A percentile compares a stretch with the other conserved stretches of the same genome.
Evolutionary conservation across 495 filamentous ascomycete genomes (phyloP).

Genomic region (Pyrenula aspistea): DNA sequence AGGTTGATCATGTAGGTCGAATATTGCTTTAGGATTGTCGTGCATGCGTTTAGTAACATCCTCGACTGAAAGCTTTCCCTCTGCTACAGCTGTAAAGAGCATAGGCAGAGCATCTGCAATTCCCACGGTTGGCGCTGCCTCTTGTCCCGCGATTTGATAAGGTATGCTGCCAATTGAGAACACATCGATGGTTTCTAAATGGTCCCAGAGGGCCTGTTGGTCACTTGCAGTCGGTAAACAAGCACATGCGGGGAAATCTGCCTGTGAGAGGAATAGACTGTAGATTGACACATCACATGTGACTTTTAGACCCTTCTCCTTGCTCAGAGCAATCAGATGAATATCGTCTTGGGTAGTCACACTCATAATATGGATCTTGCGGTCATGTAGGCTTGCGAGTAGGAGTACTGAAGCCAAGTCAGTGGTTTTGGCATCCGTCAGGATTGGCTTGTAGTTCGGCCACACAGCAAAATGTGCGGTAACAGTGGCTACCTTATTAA

Average conservation of each 20-base stretch:
- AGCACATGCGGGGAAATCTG: conserved; percentile 59
- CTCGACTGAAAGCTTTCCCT: conserved; percentile 62
- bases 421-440: conserved; percentile 76
- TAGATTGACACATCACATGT: conserved; percentile 79
- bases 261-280: conserved; percentile 64
- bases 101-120: conserved; percentile 69
- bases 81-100: conserved; percentile 64
- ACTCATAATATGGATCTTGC: conserved; percentile 74
- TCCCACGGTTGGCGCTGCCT: conserved; percentile 47
- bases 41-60: conserved; percentile 61
- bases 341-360: conserved; percentile 78
- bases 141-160: conserved; percentile 60
- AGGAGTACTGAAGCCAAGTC: conserved; percentile 72
- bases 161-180: conserved; percentile 78
- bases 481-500: conserved; percentile 75
- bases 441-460: conserved; percentile 71
- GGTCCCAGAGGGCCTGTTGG: conserved; percentile 69
- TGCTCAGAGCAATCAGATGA: conserved; percentile 64
- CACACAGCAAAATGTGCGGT: conserved; percentile 72
- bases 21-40: conserved; percentile 75
- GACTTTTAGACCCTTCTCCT: conserved; percentile 71
- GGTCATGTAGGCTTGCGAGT: conserved; percentile 69
- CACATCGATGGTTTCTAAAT: conserved; percentile 65
- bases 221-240: conserved; percentile 58
- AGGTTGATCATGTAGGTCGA: conserved; percentile 74